Base-by-base conservation (phyloP, 805 yeast species). In the Candida pini region DNA sequence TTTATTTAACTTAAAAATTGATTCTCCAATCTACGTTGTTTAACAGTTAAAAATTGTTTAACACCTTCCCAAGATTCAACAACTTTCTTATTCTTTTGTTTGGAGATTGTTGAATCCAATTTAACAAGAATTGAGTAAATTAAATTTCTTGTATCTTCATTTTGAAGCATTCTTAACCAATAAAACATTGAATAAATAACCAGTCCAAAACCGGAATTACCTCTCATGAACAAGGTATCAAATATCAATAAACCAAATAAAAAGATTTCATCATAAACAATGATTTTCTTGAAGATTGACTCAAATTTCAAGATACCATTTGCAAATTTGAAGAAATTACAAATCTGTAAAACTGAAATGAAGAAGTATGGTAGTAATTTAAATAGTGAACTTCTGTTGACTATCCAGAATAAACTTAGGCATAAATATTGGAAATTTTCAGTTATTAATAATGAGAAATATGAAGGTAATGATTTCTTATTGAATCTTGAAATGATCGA, bases 391-490 rank as follows among this genome's bases (percentile, higher is more conserved):
- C 71, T 67, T 59, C 83, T 75, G 26, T 81, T 73, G 36, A 80
- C 56, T 31, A 75, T 51, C 90, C 90, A 83, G 14, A 76, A 59
- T 3, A 54, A 18, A 1, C 78, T 72, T 36, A 82, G 57, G 3
- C 73, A 41, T 35, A 78, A 60, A 50, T 73, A 75, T 58, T 86
- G 96, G 65, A 82, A 82, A 54, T 84, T 83, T 45, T 76, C 86
- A 17, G 86, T 74, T 8, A 88, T 78, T 35, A 85, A 51, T 53
- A 88, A 62, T 4, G 78, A 74, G 36, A 71, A 70, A 51, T 76
- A 68, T 5, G 78, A 68, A 6, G 95, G 94, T 34, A 70, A 65
- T 5, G 63, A 47, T 19, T 66, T 62, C 14, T 75, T 63, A 17
- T 78, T 78, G 61, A 78, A 79, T 44, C 75, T 76, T 30, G 80